phyloP scores from a whole-genome alignment of 169 alveolate genomes.

The Plasmodium sp. region DNA sequence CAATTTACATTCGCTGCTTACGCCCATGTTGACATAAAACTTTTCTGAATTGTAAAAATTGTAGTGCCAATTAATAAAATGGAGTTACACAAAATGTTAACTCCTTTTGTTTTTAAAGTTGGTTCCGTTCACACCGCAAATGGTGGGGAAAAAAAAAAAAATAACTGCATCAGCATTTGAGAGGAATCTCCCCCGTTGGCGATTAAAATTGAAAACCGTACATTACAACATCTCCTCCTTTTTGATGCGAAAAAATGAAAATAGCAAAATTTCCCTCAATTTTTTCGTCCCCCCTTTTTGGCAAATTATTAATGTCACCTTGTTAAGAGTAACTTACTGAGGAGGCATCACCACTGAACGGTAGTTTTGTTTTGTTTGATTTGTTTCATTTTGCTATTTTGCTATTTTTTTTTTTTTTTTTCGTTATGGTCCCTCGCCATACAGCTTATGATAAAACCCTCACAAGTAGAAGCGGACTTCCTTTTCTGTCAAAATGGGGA shows the following conservation, averaged over 20 bases:
- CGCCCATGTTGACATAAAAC: not conserved
- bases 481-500: constrained; percentile 47
- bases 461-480: not conserved
- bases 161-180: not conserved
- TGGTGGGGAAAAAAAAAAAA: not conserved
- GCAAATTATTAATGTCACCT: not conserved
- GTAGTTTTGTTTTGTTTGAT: not conserved
- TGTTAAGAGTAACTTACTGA: not conserved
- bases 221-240: not conserved
- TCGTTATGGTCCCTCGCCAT: not conserved
- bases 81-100: not conserved
- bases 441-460: not conserved
- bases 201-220: not conserved
- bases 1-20: not conserved
- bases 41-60: not conserved
- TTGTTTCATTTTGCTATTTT: not conserved
- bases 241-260: not conserved
- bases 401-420: not conserved
- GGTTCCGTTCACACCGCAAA: not conserved
- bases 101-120: not conserved
- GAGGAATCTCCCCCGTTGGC: not conserved
- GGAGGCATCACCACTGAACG: not conserved
- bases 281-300: not conserved
- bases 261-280: not conserved
- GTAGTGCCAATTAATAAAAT: not conserved